Base-by-base conservation (phyloP, 2,329 filamentous ascomycete species). In the Truncatella angustata region DNA sequence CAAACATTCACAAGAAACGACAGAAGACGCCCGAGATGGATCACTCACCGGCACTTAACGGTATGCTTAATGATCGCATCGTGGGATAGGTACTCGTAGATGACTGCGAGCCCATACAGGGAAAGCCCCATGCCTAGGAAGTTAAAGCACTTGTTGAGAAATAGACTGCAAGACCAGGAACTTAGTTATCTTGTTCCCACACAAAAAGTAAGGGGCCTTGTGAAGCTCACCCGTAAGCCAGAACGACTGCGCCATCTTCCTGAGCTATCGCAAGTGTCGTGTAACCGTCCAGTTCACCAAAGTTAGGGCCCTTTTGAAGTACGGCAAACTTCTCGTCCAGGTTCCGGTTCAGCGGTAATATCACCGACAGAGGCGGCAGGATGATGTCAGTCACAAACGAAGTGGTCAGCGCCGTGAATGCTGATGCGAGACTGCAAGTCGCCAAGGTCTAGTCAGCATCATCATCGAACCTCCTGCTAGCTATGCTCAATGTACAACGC, bases 321-420 rank as follows among this genome's bases (percentile, higher is more conserved):
- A 89, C 80, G 0, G 86, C 81, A 65, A 91, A 91, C 66, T 89
- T 89, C 69, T 89, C 82, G 62, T 88, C 84, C 62, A 91, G 78
- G 63, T 90, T 90, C 57, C 81, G 81, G 60, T 86, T 80, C 51
- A 90, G 70, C 45, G 87, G 87, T 4, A 88, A 78, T 20, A 91
- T 70, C 37, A 90, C 71, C 2, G 86, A 87, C 24, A 91, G 72
- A 0, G 87, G 76, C 4, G 87, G 88, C 55, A 90, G 79, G 42
- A 90, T 70, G 30, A 90, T 80, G 60, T 89, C 85, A 55, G 79
- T 82, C 49, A 90, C 86, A 62, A 90, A 86, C 7, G 83, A 87
- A 52, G 85, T 89, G 52, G 89, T 85, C 43, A 90, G 77, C 51
- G 82, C 77, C 3, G 86, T 90, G 66, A 91, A 90, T 24, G 86